Evolutionary conservation across 2,329 filamentous ascomycete species (phyloP).

Genomic region (Fusarium kyushuense): DNA sequence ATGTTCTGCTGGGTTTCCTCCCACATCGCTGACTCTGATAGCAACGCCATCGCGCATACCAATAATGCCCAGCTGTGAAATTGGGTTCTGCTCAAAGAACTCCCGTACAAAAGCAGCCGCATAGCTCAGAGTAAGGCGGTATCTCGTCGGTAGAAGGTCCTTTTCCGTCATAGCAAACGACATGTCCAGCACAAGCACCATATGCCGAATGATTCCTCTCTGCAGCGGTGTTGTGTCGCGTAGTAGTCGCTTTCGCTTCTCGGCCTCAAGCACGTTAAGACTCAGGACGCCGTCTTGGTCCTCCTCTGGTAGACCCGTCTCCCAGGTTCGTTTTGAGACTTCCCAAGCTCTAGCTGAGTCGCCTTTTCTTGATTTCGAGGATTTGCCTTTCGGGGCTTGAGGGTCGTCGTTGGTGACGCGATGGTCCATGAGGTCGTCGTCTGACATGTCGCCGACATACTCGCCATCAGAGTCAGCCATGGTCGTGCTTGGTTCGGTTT

Average conservation of each 20-base stretch:
- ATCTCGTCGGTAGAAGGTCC: slow-evolving; percentile 89
- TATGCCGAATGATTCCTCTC: slow-evolving; percentile 95
- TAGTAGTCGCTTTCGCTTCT: slow-evolving; percentile 82
- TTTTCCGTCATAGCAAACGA: slow-evolving; percentile 96
- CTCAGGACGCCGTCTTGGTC: slow-evolving; percentile 83
- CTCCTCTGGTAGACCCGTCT: slow-evolving; percentile 75
- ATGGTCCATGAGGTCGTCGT: slow-evolving; percentile 71
- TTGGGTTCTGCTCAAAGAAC: slow-evolving; percentile 98
- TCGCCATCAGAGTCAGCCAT: slow-evolving; percentile 83
- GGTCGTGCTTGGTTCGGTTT: not conserved
- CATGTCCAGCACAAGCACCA: slow-evolving; percentile 91
- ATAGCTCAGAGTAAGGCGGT: slow-evolving; percentile 84
- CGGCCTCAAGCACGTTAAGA: slow-evolving; percentile 82
- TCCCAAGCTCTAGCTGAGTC: slow-evolving; percentile 71
- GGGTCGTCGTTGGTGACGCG: slow-evolving; percentile 57
- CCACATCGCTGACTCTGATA: slow-evolving; percentile 86
- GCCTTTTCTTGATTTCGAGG: slow-evolving; percentile 50
- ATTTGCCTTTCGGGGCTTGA: slow-evolving; percentile 48
- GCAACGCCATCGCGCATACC: slow-evolving; percentile 95
- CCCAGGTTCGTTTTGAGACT: slow-evolving; percentile 75
- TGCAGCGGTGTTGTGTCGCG: slow-evolving; percentile 96
- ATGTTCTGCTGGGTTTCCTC: slow-evolving; percentile 91
- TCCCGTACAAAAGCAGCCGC: slow-evolving; percentile 90
- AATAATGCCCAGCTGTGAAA: slow-evolving; percentile 92
- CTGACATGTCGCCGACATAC: slow-evolving; percentile 72